Evolutionary conservation across 2,329 filamentous ascomycete species (phyloP).

Genomic region (Xylaria sp.): DNA sequence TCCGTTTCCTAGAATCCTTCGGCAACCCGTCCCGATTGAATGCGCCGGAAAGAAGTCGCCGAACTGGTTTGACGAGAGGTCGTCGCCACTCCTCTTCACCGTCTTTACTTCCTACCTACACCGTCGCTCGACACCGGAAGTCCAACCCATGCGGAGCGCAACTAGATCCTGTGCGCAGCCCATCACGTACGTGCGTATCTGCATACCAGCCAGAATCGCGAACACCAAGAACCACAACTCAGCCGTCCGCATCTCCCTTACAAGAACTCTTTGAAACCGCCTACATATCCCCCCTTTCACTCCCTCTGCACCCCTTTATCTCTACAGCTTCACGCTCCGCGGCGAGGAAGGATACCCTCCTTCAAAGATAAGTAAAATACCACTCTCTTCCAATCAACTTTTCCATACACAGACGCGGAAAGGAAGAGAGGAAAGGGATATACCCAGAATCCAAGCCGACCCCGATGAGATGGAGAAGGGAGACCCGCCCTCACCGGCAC

Average conservation of each 20-base stretch:
- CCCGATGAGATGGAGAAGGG: conserved; percentile 28
- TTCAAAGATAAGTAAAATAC: conserved; percentile 1
- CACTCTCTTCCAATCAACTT: background rate
- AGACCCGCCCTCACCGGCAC: conserved; percentile 42
- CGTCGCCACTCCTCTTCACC: background rate
- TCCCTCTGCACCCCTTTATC: conserved; percentile 9
- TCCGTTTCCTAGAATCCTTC: conserved; percentile 5
- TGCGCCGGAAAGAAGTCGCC: conserved; percentile 3
- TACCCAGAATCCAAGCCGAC: conserved; percentile 6
- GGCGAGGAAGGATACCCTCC: background rate
- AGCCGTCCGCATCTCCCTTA: background rate
- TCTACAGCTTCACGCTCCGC: background rate
- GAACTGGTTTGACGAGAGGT: background rate
- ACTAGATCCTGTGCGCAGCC: conserved; percentile 4
- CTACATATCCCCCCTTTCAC: conserved; percentile 5
- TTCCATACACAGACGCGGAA: no score
- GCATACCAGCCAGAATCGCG: conserved; percentile 13
- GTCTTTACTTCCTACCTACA: background rate
- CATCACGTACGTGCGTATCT: conserved; percentile 12
- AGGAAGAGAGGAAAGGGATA: no score
- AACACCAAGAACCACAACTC: background rate
- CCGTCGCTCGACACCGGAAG: background rate
- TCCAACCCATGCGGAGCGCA: conserved; percentile 1
- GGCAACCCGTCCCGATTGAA: conserved; percentile 9
- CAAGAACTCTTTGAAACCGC: conserved; percentile 12